Conservation (phyloP, 208 protist species). For the Borovskyia barvae region DNA sequence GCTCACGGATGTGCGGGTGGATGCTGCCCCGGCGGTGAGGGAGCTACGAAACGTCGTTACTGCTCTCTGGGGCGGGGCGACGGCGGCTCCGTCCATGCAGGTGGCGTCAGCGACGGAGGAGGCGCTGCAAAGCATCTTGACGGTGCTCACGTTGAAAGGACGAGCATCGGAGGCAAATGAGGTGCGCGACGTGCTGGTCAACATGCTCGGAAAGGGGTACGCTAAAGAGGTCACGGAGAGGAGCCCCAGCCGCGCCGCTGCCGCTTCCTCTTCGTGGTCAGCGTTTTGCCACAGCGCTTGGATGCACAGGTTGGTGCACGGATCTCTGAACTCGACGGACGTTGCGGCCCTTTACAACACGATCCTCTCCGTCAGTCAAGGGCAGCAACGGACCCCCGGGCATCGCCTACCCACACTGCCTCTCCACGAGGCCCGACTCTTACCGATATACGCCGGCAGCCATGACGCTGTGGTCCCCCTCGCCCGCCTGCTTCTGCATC, state of each 20-base stretch:
- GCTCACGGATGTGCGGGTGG: neutral
- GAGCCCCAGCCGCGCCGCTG: neutral
- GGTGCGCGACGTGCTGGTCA: conserved; percentile 3
- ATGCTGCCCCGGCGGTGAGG: neutral
- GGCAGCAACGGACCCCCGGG: too few relatives aligned
- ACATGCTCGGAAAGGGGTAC: neutral
- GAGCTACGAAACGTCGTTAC: neutral
- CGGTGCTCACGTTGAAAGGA: conserved; percentile 18
- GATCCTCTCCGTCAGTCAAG: conserved; percentile 2
- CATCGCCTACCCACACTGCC: conserved; percentile 1
- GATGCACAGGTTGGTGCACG: neutral
- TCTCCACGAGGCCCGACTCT: conserved; percentile 2
- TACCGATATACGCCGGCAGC: conserved; percentile 12
- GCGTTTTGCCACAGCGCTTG: conserved; percentile 9
- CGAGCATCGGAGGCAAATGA: neutral
- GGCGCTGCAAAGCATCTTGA: conserved; percentile 18
- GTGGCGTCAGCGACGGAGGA: conserved; percentile 6
- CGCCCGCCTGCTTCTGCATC: conserved; percentile 23
- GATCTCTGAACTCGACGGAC: neutral
- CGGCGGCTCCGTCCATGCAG: neutral
- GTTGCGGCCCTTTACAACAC: neutral
- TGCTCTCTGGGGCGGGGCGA: neutral
- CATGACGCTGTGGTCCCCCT: conserved; percentile 22
- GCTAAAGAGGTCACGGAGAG: neutral
- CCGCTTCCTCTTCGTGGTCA: conserved; percentile 13